Conservation (phyloP, 176 grass and related monocot genomes). For the Urochloa ruziziensis region DNA sequence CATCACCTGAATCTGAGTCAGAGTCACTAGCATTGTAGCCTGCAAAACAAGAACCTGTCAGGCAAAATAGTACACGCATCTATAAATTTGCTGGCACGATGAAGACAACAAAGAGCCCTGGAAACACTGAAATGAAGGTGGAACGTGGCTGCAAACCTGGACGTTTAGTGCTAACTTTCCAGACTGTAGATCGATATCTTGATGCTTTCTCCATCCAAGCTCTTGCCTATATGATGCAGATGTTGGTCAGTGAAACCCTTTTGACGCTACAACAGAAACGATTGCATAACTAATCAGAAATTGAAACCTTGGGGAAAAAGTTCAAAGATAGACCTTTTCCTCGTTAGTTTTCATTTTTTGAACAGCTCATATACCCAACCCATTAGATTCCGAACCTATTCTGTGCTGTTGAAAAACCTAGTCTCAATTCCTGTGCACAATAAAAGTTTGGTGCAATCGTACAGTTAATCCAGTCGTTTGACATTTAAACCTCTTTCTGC, state of each 20-base stretch:
- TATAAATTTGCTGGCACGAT: not conserved
- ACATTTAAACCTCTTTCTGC: conserved; percentile 1
- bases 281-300: conserved; percentile 4
- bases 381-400: conserved; percentile 1
- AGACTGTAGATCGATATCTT: conserved; percentile 71
- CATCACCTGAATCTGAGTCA: conserved; percentile 83
- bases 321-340: not conserved
- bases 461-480: not conserved
- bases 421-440: not conserved
- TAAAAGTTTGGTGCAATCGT: not conserved
- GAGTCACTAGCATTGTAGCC: conserved; percentile 98
- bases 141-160: conserved; percentile 61
- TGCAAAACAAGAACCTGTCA: conserved; percentile 37
- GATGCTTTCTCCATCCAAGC: conserved; percentile 92
- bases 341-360: not conserved
- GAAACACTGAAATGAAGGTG: not conserved
- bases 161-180: conserved; percentile 72
- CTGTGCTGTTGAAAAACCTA: not conserved
- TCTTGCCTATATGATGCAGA: conserved; percentile 56
- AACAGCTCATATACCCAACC: not conserved
- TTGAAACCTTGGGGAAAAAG: not conserved
- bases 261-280: conserved; percentile 7
- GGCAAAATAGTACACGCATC: conserved; percentile 22
- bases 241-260: not conserved
- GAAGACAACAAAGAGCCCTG: not conserved